These are phyloP conservation scores for Rosellinia necatrix DNA, from an alignment of 2,329 filamentous ascomycete species.

Conservation along the genomic window DNA sequence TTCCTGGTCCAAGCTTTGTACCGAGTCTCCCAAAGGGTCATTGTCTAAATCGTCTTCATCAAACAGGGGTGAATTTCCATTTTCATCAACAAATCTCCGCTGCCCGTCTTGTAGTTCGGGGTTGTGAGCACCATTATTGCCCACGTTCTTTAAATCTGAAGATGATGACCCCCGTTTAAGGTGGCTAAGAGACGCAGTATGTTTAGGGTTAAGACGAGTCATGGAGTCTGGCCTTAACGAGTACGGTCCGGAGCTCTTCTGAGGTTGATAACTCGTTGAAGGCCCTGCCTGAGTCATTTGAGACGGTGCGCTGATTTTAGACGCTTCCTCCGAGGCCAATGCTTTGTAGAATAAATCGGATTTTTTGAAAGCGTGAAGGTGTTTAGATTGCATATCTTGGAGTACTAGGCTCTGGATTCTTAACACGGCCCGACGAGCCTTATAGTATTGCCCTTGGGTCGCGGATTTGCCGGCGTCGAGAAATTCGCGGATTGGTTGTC, in stretches of 20 bases:
- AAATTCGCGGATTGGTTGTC: slow-evolving; percentile 74
- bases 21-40: slow-evolving; percentile 71
- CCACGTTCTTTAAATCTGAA: slow-evolving; percentile 50
- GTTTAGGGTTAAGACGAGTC: slow-evolving; percentile 47
- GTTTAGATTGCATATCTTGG: slow-evolving; percentile 78
- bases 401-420: slow-evolving; percentile 81
- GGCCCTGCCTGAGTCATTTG: slow-evolving; percentile 33
- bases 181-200: slow-evolving; percentile 39
- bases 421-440: slow-evolving; percentile 79
- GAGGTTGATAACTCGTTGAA: slow-evolving; percentile 35
- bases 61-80: slow-evolving; percentile 63
- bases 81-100: slow-evolving; percentile 74
- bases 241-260: slow-evolving; percentile 45
- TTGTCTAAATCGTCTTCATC: slow-evolving; percentile 81
- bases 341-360: slow-evolving; percentile 98
- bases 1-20: slow-evolving; percentile 79
- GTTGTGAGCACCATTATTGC: slow-evolving; percentile 44
- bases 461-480: slow-evolving; percentile 77
- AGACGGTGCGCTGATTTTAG: slow-evolving; percentile 43
- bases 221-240: slow-evolving; percentile 52
- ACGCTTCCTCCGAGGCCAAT: slow-evolving; percentile 81
- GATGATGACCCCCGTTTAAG: slow-evolving; percentile 52
- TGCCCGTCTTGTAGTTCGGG: slow-evolving; percentile 48
- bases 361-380: slow-evolving; percentile 85
- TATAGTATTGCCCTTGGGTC: slow-evolving; percentile 79